Base-by-base conservation (phyloP, 306 rosid species). In the Glycine soja region DNA sequence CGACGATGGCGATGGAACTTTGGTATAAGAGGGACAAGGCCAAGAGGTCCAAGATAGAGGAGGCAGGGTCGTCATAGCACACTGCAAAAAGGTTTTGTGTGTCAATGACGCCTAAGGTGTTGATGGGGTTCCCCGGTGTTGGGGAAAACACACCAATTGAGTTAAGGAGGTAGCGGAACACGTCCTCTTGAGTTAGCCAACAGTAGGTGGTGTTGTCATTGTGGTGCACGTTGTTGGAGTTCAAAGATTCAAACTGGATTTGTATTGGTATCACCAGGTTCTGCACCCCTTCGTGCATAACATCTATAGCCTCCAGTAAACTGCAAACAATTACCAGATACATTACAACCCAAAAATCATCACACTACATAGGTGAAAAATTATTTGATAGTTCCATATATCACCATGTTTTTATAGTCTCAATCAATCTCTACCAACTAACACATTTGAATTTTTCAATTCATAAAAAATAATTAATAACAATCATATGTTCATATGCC, bases 101-200 rank as follows among this genome's bases (percentile, higher is more conserved):
- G 78, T 95, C 91, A 1, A 96, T 87, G 74, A 85, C 76, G 43
- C 80, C 72, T 1, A 96, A 92, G 56, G 88, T 59, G 86, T 82
- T 81, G 76, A 96, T 89, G 80, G 94, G 84, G 62, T n/a, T 63
- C 45, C 66, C 75, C 0, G 91, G 77, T 19, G 63, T 80, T 19
- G 92, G 84, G 50, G 93, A 85, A 68, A 95, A 95, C 24, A 78
- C 62, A 1, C 90, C 89, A n/a, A 95, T 93, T 59, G 85, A 90
- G 83, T 89, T 91, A 9, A 95, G 88, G n/a, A 95, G 98, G 81
- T 85, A 87, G 30, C 99, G 93, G 69, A 95, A 85, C 30, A 95
- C 70, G 71, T 95, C 98, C 85, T 95, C 99, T 64, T 89, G 94
- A n/a, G 90, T 83, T 48, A 95, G 84, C 98, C 99, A 95, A 82